phyloP scores from a whole-genome alignment of 2,329 filamentous ascomycete genomes.

The Hypocreales sp. region DNA sequence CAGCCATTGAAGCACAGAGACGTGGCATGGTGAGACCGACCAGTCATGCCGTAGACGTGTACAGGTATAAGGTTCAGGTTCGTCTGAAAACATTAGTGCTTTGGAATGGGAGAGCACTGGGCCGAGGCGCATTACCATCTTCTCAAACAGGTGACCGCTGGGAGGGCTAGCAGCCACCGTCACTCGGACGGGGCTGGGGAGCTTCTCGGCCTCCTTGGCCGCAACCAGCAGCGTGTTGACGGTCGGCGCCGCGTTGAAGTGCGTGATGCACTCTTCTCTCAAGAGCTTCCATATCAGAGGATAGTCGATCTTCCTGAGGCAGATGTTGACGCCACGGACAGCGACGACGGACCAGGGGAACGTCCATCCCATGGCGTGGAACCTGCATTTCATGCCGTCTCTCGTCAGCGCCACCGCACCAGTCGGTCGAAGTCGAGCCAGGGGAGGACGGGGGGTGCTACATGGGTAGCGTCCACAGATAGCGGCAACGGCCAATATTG shows the following conservation, averaged over 20 bases:
- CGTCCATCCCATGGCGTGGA: conserved; percentile 63
- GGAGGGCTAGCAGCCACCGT: conserved; percentile 90
- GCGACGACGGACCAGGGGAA: conserved; percentile 91
- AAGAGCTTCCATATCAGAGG: conserved; percentile 79
- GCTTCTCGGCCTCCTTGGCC: conserved; percentile 53
- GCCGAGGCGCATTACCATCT: conserved; percentile 52
- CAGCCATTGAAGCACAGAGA: conserved; percentile 1
- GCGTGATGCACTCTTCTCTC: conserved; percentile 75
- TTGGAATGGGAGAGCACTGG: too few relatives aligned
- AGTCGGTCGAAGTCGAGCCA: too few relatives aligned
- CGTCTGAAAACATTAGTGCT: conserved; percentile 15
- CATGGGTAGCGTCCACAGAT: conserved; percentile 89
- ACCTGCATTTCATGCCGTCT: too few relatives aligned
- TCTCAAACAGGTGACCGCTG: conserved; percentile 77
- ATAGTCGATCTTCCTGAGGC: conserved; percentile 89
- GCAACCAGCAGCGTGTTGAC: conserved; percentile 90
- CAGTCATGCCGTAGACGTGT: conserved; percentile 75
- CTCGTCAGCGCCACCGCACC: too few relatives aligned
- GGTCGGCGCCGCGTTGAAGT: conserved; percentile 91
- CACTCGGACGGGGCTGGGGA: conserved; percentile 61
- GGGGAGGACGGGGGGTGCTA: conserved; percentile 21
- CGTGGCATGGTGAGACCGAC: conserved; percentile 7
- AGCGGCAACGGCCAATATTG: conserved; percentile 61
- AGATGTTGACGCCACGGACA: conserved; percentile 88
- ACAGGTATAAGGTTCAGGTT: conserved; percentile 73